Percentiles rank a stretch among this genome's conserved stretches.
These are phyloP conservation scores for Chrysopogon serrulatus DNA, from an alignment of 176 grass and related monocot species.

Conservation along the genomic window DNA sequence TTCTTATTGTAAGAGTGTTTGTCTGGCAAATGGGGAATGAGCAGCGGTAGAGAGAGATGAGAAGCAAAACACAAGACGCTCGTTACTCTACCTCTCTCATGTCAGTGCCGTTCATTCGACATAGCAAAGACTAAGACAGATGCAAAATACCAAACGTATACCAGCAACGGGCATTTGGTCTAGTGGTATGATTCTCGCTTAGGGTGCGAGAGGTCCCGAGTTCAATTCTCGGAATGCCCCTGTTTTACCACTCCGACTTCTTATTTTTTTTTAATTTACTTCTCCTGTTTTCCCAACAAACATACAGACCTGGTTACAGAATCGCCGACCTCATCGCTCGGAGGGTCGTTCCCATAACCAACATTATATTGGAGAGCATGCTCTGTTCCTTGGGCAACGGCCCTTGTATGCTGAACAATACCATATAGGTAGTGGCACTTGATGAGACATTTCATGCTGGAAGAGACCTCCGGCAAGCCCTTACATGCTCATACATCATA, in stretches of 20 bases:
- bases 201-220: conserved; percentile 97
- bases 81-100: too few species aligned
- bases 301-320: neutral
- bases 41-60: too few species aligned
- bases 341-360: neutral
- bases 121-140: too few species aligned
- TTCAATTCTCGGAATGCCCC: conserved; percentile 98
- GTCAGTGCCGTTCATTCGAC: too few species aligned
- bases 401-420: neutral
- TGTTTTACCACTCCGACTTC: too few species aligned
- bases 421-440: neutral
- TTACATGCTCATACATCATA: neutral
- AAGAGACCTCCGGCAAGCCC: neutral
- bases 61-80: too few species aligned
- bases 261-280: too few species aligned
- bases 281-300: too few species aligned
- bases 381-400: neutral
- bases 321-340: neutral
- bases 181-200: conserved; percentile 99
- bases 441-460: neutral
- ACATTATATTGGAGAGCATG: neutral
- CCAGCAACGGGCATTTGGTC: conserved; percentile 74
- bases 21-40: too few species aligned
- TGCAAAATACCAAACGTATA: too few species aligned
- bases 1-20: too few species aligned